Percentiles rank a stretch among this genome's conserved stretches.
Evolutionary conservation across 2,329 filamentous ascomycete species (phyloP).

Genomic region (Cladosporium sp.): DNA sequence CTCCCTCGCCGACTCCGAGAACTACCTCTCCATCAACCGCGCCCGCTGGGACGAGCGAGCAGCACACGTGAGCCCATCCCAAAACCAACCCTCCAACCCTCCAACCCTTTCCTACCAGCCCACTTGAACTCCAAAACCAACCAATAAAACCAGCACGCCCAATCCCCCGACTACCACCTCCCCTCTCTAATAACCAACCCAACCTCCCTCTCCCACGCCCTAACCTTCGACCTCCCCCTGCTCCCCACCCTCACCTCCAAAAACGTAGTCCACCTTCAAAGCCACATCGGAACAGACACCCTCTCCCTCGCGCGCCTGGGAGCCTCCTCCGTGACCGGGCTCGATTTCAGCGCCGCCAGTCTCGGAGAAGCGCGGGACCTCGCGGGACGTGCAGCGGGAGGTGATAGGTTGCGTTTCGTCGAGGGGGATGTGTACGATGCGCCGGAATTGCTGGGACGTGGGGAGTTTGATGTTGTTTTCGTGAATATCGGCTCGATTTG

Average conservation of each 20-base stretch:
- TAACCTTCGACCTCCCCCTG: slow-evolving; percentile 19
- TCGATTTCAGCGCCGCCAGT: slow-evolving; percentile 19
- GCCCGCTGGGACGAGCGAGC: slow-evolving; percentile 23
- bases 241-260: slow-evolving; percentile 13
- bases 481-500: slow-evolving; percentile 21
- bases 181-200: slow-evolving; percentile 12
- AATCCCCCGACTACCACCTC: slow-evolving; percentile 15
- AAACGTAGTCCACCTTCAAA: slow-evolving; percentile 20
- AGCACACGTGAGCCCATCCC: slow-evolving; percentile 14
- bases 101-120: too few relatives aligned
- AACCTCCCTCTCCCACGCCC: slow-evolving; percentile 16
- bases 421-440: slow-evolving; percentile 17
- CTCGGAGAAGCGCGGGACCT: slow-evolving; percentile 15
- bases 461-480: slow-evolving; percentile 20
- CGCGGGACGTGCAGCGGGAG: slow-evolving; percentile 13
- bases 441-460: slow-evolving; percentile 1
- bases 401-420: slow-evolving; percentile 17
- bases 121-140: too few relatives aligned
- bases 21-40: slow-evolving; percentile 17
- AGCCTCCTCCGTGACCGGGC: slow-evolving; percentile 17
- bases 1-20: too few relatives aligned
- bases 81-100: too few relatives aligned
- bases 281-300: slow-evolving; percentile 23
- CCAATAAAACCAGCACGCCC: slow-evolving; percentile 16
- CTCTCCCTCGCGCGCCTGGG: slow-evolving; percentile 21